Percentiles rank a stretch among this genome's conserved stretches.
Evolutionary conservation across 2,329 filamentous ascomycete genomes (phyloP).

Genomic region (Ophiobolus disseminans): DNA sequence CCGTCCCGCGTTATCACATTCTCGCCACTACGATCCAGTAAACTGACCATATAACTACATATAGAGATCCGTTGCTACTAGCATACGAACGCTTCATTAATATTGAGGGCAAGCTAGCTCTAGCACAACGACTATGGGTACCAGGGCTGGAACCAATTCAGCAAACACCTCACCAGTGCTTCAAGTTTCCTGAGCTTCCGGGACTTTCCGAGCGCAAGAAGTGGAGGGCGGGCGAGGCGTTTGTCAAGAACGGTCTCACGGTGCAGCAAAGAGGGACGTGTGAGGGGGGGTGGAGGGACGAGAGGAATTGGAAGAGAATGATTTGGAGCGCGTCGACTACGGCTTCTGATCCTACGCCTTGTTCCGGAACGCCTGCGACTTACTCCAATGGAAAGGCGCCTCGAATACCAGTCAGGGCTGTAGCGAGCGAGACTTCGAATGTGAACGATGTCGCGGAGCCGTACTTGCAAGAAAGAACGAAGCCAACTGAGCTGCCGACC

Average conservation of each 20-base stretch:
- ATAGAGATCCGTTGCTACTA: background rate
- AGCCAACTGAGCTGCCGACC: too few relatives aligned
- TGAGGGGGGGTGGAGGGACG: background rate
- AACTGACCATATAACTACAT: background rate
- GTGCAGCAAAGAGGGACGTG: background rate
- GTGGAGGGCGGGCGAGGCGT: slow-evolving; percentile 9
- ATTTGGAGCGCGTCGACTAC: slow-evolving; percentile 4
- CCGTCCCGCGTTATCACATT: background rate
- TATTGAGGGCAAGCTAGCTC: background rate
- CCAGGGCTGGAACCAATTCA: slow-evolving; percentile 13
- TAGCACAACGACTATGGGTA: slow-evolving; percentile 10
- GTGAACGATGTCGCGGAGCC: too few relatives aligned
- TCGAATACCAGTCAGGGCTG: too few relatives aligned
- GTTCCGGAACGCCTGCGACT: too few relatives aligned
- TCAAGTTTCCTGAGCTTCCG: background rate
- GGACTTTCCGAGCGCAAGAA: background rate
- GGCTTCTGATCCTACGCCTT: too few relatives aligned
- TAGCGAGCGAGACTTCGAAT: too few relatives aligned
- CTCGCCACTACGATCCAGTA: background rate
- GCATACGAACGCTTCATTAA: slow-evolving; percentile 11
- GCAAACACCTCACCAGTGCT: too few relatives aligned
- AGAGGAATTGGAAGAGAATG: slow-evolving; percentile 1
- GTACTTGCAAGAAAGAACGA: too few relatives aligned
- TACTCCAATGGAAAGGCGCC: too few relatives aligned
- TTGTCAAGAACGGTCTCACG: background rate